Conservation (phyloP, 1,284 basidiomycete genomes). For the Sporisorium scitamineum region DNA sequence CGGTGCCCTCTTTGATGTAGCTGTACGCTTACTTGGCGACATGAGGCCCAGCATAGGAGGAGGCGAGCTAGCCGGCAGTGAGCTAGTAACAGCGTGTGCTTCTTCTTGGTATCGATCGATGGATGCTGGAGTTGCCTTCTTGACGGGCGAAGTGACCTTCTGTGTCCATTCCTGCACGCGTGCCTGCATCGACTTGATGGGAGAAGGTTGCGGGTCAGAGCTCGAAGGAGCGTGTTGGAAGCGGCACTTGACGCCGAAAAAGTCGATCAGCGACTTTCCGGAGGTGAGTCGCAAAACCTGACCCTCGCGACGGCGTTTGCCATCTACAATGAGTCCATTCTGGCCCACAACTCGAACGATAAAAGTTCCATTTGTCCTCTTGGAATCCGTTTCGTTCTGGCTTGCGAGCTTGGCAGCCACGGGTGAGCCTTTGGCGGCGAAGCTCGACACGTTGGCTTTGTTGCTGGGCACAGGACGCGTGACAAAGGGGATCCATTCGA, state of each 20-base stretch:
- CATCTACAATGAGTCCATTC: slow-evolving; percentile 66
- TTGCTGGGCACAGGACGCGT: slow-evolving; percentile 13
- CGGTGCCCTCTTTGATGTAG: background rate
- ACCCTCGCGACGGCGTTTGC: slow-evolving; percentile 61
- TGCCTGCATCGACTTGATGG: slow-evolving; percentile 29
- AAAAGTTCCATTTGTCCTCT: slow-evolving; percentile 51
- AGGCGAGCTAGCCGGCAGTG: slow-evolving; percentile 43
- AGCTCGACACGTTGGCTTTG: slow-evolving; percentile 25
- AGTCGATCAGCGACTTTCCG: slow-evolving; percentile 56
- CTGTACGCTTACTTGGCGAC: slow-evolving; percentile 25
- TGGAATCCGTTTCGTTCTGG: slow-evolving; percentile 1
- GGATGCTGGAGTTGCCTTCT: slow-evolving; percentile 13
- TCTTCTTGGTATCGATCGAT: background rate
- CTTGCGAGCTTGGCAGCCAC: slow-evolving; percentile 15
- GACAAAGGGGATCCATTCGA: slow-evolving; percentile 66
- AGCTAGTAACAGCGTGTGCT: slow-evolving; percentile 16
- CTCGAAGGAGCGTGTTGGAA: slow-evolving; percentile 41
- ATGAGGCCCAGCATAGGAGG: slow-evolving; percentile 19
- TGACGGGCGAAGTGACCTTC: slow-evolving; percentile 42
- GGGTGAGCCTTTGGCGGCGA: slow-evolving; percentile 34
- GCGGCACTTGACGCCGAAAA: slow-evolving; percentile 58
- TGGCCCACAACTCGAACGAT: slow-evolving; percentile 65
- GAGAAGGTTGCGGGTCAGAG: slow-evolving; percentile 20
- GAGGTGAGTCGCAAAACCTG: slow-evolving; percentile 58
- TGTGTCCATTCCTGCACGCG: slow-evolving; percentile 25